These are phyloP conservation scores for Hura crepitans DNA, from an alignment of 441 rosid species.

Conservation along the genomic window DNA sequence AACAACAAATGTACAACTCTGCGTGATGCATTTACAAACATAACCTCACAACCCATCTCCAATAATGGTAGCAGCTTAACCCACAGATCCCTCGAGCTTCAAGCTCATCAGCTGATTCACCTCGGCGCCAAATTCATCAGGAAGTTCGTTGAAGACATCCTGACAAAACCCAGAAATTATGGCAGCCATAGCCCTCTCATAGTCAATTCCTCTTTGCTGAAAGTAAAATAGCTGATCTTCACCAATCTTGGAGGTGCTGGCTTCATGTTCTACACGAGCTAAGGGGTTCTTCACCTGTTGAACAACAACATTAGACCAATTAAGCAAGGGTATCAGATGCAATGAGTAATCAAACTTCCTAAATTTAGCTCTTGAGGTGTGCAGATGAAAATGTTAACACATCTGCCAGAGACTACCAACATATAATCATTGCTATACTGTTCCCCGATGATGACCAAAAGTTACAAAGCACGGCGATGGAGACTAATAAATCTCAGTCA, in stretches of 20 bases:
- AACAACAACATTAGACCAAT: slow-evolving; percentile 10
- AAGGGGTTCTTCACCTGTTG: slow-evolving; percentile 85
- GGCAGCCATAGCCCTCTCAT: slow-evolving; percentile 95
- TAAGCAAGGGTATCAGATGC: not conserved
- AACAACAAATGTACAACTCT: too few relatives aligned
- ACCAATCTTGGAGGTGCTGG: slow-evolving; percentile 88
- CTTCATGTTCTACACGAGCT: slow-evolving; percentile 86
- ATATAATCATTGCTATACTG: not conserved
- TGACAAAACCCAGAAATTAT: slow-evolving; percentile 94
- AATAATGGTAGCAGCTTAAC: too few relatives aligned
- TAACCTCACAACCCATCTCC: too few relatives aligned
- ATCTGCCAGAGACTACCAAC: not conserved
- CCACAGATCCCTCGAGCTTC: slow-evolving; percentile 93
- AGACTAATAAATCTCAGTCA: not conserved
- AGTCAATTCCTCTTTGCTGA: slow-evolving; percentile 89
- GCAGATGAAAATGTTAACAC: not conserved
- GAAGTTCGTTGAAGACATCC: slow-evolving; percentile 85
- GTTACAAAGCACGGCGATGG: not conserved
- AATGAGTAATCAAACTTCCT: not conserved
- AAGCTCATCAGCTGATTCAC: slow-evolving; percentile 88
- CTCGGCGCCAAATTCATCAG: slow-evolving; percentile 90
- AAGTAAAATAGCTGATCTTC: slow-evolving; percentile 98
- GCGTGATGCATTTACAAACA: too few relatives aligned
- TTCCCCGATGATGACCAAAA: not conserved
- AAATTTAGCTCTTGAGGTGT: not conserved